Conservation (phyloP, 306 rosid species). For the Citrullus colocynthis region DNA sequence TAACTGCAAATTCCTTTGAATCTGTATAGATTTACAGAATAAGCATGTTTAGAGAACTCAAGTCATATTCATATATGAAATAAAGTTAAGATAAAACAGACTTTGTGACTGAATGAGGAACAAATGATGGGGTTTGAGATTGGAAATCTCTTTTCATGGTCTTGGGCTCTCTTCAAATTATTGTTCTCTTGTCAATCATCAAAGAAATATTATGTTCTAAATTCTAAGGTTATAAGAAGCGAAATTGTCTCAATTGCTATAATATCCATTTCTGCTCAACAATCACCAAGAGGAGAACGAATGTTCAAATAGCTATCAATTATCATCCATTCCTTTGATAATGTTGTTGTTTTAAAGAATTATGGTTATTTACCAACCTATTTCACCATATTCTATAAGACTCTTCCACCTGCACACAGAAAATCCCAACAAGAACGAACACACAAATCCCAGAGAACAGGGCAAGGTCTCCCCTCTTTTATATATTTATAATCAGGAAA, state of each 20-base stretch:
- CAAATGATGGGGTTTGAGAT: neutral
- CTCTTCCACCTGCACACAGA: no score
- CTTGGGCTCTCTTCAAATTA: neutral
- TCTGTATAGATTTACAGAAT: slow-evolving; percentile 27
- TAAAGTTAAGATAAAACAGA: neutral
- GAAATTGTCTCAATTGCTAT: neutral
- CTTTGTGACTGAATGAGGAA: neutral
- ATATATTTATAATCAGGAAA: no score
- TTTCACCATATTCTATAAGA: neutral
- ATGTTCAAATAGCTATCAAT: neutral
- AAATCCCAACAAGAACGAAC: no score
- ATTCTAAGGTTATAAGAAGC: neutral
- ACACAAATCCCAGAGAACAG: no score
- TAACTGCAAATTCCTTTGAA: slow-evolving; percentile 76
- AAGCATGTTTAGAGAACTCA: slow-evolving; percentile 4
- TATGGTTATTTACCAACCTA: neutral
- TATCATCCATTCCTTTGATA: neutral
- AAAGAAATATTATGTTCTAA: neutral
- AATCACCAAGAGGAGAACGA: neutral
- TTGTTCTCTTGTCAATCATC: neutral
- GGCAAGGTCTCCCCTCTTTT: no score
- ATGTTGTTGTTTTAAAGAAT: neutral
- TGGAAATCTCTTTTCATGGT: neutral
- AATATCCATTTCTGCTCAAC: neutral
- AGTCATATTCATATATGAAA: neutral